Conservation (phyloP, 306 rosid species). For the Ormosia emarginata region DNA sequence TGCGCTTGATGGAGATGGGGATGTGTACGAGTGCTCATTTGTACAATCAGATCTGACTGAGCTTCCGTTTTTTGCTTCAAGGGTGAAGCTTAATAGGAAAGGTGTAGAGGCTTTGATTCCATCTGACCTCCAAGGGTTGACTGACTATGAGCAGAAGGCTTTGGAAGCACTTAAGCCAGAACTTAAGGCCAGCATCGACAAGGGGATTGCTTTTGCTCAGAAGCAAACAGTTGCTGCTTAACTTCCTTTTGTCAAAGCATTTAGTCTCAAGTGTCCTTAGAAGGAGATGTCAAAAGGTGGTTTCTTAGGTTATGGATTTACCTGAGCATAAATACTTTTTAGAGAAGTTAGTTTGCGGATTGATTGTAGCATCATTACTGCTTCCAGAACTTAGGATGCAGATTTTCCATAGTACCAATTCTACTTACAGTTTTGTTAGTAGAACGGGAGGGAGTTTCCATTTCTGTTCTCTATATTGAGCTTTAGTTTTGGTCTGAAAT, state of each 20-base stretch:
- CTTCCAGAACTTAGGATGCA: conserved; percentile 29
- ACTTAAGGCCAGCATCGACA: conserved; percentile 91
- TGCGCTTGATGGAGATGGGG: conserved; percentile 90
- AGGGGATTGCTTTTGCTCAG: conserved; percentile 81
- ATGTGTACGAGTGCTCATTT: conserved; percentile 84
- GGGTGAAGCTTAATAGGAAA: conserved; percentile 88
- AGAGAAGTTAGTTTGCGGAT: conserved; percentile 28
- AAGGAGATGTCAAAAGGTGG: conserved; percentile 18
- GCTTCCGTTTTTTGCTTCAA: conserved; percentile 91
- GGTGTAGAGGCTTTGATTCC: conserved; percentile 82
- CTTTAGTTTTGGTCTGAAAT: conserved; percentile 27
- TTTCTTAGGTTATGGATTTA: conserved; percentile 15
- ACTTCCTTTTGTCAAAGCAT: conserved; percentile 9
- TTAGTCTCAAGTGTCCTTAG: conserved; percentile 16
- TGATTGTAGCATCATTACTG: conserved; percentile 27
- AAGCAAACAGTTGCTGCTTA: conserved; percentile 67
- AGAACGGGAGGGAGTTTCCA: conserved; percentile 35
- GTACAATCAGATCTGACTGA: conserved; percentile 87
- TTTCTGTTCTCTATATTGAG: conserved; percentile 27
- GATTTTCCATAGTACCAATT: conserved; percentile 21
- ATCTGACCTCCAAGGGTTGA: conserved; percentile 85
- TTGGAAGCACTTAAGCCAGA: conserved; percentile 91
- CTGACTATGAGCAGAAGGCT: conserved; percentile 87
- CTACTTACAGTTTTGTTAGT: conserved; percentile 41
- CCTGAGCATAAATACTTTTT: conserved; percentile 28